Percentiles rank a stretch among this genome's conserved stretches.
These are phyloP conservation scores for Calvatia gigantea DNA, from an alignment of 768 basidiomycete genomes.

Conservation along the genomic window DNA sequence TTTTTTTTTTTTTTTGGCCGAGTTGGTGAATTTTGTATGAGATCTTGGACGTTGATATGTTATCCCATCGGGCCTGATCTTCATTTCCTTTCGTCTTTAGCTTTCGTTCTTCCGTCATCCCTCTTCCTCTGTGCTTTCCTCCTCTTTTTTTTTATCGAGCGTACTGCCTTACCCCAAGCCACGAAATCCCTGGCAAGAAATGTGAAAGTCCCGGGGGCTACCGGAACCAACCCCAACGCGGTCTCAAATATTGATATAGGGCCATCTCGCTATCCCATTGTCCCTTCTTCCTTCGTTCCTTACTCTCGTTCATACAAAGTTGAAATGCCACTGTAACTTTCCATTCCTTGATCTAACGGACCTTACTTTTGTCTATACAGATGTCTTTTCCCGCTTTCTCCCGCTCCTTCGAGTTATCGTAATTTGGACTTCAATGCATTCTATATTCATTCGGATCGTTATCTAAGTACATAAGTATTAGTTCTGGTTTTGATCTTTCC, in stretches of 20 bases:
- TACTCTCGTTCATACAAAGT: neutral
- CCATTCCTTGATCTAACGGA: neutral
- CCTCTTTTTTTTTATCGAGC: neutral
- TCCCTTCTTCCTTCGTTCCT: neutral
- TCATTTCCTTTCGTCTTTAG: slow-evolving; percentile 8
- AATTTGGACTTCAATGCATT: neutral
- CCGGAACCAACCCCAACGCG: neutral
- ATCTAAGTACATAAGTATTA: neutral
- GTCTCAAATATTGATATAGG: neutral
- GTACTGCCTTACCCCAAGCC: neutral
- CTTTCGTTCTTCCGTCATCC: slow-evolving; percentile 9
- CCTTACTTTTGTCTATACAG: neutral
- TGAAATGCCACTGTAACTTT: neutral
- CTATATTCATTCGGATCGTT: neutral
- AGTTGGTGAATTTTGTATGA: neutral
- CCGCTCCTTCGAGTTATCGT: neutral
- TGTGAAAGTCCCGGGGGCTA: neutral
- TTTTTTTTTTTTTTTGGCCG: neutral
- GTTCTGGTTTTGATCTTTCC: neutral
- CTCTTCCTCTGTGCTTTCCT: slow-evolving; percentile 3
- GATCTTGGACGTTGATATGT: slow-evolving; percentile 18
- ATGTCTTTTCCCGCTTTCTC: neutral
- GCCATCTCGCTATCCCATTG: neutral
- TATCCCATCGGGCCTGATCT: slow-evolving; percentile 12
- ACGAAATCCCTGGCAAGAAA: neutral